Percentiles rank a stretch among this genome's conserved stretches.
Evolutionary conservation across 139 green algal species (phyloP).

Genomic region (Closterium sp.): DNA sequence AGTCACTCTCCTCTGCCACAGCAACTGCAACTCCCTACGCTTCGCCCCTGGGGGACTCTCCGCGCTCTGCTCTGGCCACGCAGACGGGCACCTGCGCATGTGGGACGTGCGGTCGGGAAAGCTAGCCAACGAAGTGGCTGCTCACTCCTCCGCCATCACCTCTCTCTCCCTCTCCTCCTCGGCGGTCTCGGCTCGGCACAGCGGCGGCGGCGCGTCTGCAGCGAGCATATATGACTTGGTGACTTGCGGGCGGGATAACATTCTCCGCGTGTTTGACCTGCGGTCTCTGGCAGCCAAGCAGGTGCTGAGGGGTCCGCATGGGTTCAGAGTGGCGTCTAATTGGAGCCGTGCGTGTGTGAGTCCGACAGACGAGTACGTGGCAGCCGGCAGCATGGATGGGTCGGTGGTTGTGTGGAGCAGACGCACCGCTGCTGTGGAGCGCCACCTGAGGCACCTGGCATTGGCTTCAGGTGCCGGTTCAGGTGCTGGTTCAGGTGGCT

Average conservation of each 20-base stretch:
- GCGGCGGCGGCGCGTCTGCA: not conserved
- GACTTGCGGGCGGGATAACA: constrained; percentile 44
- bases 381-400: constrained; percentile 39
- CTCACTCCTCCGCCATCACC: constrained; percentile 37
- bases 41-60: constrained; percentile 29
- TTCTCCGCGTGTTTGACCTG: constrained; percentile 41
- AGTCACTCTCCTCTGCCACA: constrained; percentile 48
- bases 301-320: not conserved
- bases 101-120: constrained; percentile 47
- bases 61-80: constrained; percentile 45
- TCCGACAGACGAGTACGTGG: constrained; percentile 23
- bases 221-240: not conserved
- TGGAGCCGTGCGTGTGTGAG: constrained; percentile 37
- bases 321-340: constrained; percentile 26
- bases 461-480: not conserved
- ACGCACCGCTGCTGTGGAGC: constrained; percentile 12
- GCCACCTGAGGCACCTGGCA: constrained; percentile 14
- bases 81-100: constrained; percentile 49
- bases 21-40: constrained; percentile 52
- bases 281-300: constrained; percentile 14
- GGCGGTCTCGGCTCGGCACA: not conserved
- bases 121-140: constrained; percentile 43
- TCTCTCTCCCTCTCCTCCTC: constrained; percentile 12
- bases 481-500: not conserved
- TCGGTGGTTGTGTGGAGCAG: constrained; percentile 34